Evolutionary conservation across 2,329 filamentous ascomycete species (phyloP).

Genomic region (Calonectria crousiana): DNA sequence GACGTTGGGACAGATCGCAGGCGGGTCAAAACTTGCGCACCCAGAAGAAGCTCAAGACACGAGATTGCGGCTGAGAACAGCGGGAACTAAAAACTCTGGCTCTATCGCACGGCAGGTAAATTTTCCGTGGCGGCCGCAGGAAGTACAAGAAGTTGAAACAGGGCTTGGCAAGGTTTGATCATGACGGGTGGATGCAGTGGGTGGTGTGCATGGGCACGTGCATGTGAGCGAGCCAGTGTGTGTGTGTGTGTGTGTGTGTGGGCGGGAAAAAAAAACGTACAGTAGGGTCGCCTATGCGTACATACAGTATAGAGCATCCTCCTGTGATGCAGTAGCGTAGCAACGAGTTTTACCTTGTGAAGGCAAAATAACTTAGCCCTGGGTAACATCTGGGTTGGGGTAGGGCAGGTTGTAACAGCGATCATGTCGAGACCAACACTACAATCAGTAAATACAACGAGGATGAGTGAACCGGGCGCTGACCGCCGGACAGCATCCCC

Average conservation of each 20-base stretch:
- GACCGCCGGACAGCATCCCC: background rate
- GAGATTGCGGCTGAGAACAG: conserved; percentile 12
- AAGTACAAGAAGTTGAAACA: conserved; percentile 22
- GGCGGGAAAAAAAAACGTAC: background rate
- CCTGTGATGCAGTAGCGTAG: background rate
- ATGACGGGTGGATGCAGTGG: background rate
- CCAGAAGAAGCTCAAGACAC: conserved; percentile 2
- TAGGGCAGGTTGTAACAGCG: background rate
- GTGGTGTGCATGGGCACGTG: background rate
- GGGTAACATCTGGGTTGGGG: conserved; percentile 5
- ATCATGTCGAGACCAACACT: background rate
- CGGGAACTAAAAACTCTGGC: background rate
- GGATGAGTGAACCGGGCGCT: background rate
- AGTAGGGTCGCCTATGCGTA: conserved; percentile 9
- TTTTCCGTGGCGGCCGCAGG: conserved; percentile 4
- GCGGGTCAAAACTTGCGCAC: conserved; percentile 4
- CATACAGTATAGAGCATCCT: background rate
- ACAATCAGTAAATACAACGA: background rate
- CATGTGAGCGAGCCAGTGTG: background rate
- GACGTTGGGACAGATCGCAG: conserved; percentile 2
- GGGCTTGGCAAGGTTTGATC: conserved; percentile 13
- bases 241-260: background rate
- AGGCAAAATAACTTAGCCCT: conserved; percentile 1
- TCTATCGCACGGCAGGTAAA: conserved; percentile 15
- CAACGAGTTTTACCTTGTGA: conserved; percentile 1